A percentile compares a stretch with the other conserved stretches of the same genome.
These are phyloP conservation scores for Apiotrichum siamense DNA, from an alignment of 1,284 basidiomycete genomes.

Conservation along the genomic window DNA sequence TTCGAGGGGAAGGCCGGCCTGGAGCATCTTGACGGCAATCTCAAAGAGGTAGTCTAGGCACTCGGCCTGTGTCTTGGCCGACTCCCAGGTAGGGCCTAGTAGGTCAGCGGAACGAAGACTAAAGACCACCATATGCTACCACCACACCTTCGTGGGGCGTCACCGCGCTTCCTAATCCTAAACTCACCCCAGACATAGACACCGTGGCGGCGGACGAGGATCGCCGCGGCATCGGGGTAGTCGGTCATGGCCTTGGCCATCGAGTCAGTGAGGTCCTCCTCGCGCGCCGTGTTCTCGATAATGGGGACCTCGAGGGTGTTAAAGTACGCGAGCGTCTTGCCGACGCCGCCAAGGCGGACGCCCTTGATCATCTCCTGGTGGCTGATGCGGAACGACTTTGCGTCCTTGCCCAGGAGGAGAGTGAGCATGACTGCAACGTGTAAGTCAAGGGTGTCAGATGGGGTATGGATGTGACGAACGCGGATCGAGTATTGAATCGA, in stretches of 20 bases:
- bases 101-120: conserved; percentile 6
- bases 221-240: conserved; percentile 68
- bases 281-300: conserved; percentile 79
- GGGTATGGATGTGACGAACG: not conserved
- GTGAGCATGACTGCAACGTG: conserved; percentile 67
- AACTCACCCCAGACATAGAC: conserved; percentile 73
- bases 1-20: conserved; percentile 36
- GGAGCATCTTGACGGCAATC: conserved; percentile 53
- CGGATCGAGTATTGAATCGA: not conserved
- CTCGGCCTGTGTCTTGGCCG: conserved; percentile 82
- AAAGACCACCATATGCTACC: too few species aligned
- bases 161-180: too few species aligned
- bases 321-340: conserved; percentile 65
- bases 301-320: conserved; percentile 80
- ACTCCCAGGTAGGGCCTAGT: conserved; percentile 68
- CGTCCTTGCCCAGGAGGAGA: conserved; percentile 59
- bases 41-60: conserved; percentile 83
- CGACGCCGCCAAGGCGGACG: conserved; percentile 66
- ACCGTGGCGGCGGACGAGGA: conserved; percentile 74
- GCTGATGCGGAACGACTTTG: conserved; percentile 60
- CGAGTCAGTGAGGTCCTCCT: conserved; percentile 75
- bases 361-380: conserved; percentile 89
- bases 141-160: too few species aligned
- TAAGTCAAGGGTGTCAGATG: not conserved
- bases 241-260: conserved; percentile 71